phyloP scores from a whole-genome alignment of 176 grass and related monocot genomes.

The Luzula sylvatica region DNA sequence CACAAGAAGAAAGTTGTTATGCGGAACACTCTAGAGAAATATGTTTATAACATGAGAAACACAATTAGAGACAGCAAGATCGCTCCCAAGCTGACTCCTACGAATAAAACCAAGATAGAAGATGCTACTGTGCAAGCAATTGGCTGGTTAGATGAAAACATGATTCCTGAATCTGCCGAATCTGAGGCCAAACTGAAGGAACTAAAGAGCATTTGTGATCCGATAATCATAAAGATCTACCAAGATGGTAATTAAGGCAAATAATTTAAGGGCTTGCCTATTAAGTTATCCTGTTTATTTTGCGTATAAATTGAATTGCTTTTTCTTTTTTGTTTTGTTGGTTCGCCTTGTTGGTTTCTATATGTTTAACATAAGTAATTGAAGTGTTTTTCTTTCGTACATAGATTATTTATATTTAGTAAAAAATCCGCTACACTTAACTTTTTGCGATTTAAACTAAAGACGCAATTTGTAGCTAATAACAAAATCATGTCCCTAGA shows the following conservation, averaged over 20 bases:
- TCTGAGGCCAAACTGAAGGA: not conserved
- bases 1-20: not conserved
- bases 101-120: not conserved
- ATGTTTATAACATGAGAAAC: not conserved
- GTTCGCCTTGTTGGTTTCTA: not conserved
- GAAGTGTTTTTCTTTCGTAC: too few species aligned
- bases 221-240: not conserved
- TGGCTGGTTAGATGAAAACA: not conserved
- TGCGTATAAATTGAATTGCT: too few species aligned
- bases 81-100: not conserved
- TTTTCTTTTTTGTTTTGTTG: not conserved
- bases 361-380: too few species aligned
- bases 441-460: too few species aligned
- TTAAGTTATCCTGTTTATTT: not conserved
- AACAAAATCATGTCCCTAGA: too few species aligned
- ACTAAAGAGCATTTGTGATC: not conserved
- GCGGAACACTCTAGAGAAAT: not conserved
- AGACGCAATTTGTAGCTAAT: too few species aligned
- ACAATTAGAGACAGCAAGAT: not conserved
- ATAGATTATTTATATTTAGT: too few species aligned
- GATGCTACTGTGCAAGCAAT: not conserved
- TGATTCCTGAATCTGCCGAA: not conserved
- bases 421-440: too few species aligned
- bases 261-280: not conserved
- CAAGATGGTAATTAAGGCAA: not conserved